Evolutionary conservation across 176 grass and related monocot species (phyloP).

Genomic region (Cenchrus fungigraminus): DNA sequence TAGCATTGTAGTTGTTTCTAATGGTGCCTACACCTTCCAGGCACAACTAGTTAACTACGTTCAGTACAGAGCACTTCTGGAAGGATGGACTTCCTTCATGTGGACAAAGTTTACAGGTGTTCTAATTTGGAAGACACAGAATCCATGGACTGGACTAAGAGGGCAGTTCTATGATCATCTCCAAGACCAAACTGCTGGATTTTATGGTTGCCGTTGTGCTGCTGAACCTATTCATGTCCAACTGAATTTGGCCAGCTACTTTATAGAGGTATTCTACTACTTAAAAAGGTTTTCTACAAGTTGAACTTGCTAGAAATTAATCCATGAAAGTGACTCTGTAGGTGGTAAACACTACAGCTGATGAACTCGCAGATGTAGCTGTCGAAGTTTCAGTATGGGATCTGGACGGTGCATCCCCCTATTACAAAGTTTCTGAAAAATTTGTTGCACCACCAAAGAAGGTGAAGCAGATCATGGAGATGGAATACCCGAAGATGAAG

Average conservation of each 20-base stretch:
- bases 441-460: slow-evolving; percentile 65
- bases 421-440: slow-evolving; percentile 80
- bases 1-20: slow-evolving; percentile 33
- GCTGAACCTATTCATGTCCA: slow-evolving; percentile 88
- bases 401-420: slow-evolving; percentile 69
- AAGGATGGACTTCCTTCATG: slow-evolving; percentile 99
- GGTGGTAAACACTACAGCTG: slow-evolving; percentile 86
- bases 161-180: slow-evolving; percentile 99
- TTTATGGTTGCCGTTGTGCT: slow-evolving; percentile 90
- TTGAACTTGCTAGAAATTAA: slow-evolving; percentile 21
- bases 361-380: slow-evolving; percentile 66
- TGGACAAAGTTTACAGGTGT: slow-evolving; percentile 96
- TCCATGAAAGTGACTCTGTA: slow-evolving; percentile 36
- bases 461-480: slow-evolving; percentile 67
- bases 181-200: slow-evolving; percentile 89
- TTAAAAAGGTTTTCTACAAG: slow-evolving; percentile 3
- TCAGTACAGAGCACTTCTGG: slow-evolving; percentile 94
- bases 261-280: slow-evolving; percentile 69
- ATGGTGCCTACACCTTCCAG: slow-evolving; percentile 50
- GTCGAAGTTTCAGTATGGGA: slow-evolving; percentile 93
- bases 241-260: slow-evolving; percentile 82
- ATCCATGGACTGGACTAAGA: slow-evolving; percentile 94
- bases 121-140: slow-evolving; percentile 97
- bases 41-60: slow-evolving; percentile 92
- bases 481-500: slow-evolving; percentile 83